Evolutionary conservation across 1,284 basidiomycete genomes (phyloP).

Genomic region (Sporisorium graminicola): DNA sequence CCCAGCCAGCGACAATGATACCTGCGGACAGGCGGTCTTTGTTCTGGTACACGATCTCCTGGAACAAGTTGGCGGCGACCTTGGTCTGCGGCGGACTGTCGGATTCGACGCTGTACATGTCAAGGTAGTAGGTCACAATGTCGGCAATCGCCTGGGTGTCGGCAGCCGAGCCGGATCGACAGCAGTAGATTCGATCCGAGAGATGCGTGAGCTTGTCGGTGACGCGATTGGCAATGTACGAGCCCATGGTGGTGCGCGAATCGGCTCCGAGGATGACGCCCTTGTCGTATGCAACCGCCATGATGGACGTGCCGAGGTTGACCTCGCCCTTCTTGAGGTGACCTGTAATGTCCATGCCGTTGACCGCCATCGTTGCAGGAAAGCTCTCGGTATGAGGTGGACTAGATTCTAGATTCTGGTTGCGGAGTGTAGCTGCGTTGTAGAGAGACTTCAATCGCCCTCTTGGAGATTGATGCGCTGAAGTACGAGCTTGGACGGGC

Average conservation of each 20-base stretch:
- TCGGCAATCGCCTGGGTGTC: conserved; percentile 97
- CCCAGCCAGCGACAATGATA: conserved; percentile 99
- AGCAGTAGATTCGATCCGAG: conserved; percentile 98
- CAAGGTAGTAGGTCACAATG: conserved; percentile 86
- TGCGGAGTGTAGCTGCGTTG: not conserved
- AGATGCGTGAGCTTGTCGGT: conserved; percentile 98
- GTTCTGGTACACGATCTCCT: conserved; percentile 92
- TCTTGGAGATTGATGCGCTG: not conserved
- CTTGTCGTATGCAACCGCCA: conserved; percentile 96
- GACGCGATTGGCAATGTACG: conserved; percentile 97
- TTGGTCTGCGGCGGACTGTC: conserved; percentile 83
- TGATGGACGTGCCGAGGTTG: conserved; percentile 85
- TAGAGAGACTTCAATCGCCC: not conserved
- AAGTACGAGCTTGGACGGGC: not conserved
- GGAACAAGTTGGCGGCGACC: conserved; percentile 85
- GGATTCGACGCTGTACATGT: conserved; percentile 83
- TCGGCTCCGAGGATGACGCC: conserved; percentile 98
- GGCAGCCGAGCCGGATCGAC: conserved; percentile 96
- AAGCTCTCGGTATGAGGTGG: not conserved
- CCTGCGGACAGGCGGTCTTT: conserved; percentile 87
- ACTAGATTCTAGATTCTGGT: not conserved
- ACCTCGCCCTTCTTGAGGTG: conserved; percentile 69
- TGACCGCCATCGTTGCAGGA: conserved; percentile 34
- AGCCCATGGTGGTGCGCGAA: conserved; percentile 94
- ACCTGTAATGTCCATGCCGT: conserved; percentile 52